Percentiles rank a stretch among this genome's conserved stretches.
phyloP scores from a whole-genome alignment of 768 basidiomycete species.

The Leccinum aurantiacum region DNA sequence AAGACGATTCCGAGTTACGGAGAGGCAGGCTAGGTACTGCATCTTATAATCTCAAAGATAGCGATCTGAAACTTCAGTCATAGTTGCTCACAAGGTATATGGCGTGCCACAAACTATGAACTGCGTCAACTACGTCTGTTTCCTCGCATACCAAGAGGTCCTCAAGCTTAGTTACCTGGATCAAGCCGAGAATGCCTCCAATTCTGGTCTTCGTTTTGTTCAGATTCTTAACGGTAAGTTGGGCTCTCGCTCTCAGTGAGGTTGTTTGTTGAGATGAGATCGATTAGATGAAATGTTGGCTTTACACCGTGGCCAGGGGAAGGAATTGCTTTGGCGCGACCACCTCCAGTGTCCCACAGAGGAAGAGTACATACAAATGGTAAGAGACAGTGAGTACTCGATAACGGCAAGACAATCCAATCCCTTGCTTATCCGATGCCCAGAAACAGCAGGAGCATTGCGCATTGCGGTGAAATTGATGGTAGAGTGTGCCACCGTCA shows the following conservation, averaged over 20 bases:
- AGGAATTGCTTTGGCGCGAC: slow-evolving; percentile 93
- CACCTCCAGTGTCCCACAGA: slow-evolving; percentile 88
- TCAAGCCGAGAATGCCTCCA: slow-evolving; percentile 3
- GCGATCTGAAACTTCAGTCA: background rate
- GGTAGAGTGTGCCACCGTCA: slow-evolving; percentile 80
- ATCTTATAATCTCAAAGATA: background rate
- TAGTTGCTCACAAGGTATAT: slow-evolving; percentile 97
- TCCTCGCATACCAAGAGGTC: slow-evolving; percentile 86
- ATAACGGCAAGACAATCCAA: background rate
- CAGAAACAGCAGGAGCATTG: slow-evolving; percentile 94
- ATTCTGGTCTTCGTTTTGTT: slow-evolving; percentile 51
- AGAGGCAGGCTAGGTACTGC: slow-evolving; percentile 77
- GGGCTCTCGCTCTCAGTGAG: background rate
- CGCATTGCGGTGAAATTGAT: slow-evolving; percentile 91
- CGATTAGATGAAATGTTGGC: slow-evolving; percentile 65
- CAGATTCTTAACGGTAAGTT: slow-evolving; percentile 69
- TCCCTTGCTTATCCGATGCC: background rate
- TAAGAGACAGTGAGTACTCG: slow-evolving; percentile 75
- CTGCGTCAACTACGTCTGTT: slow-evolving; percentile 95
- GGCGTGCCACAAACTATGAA: slow-evolving; percentile 97
- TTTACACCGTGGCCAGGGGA: slow-evolving; percentile 90
- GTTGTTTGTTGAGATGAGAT: background rate
- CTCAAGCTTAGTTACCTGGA: slow-evolving; percentile 35
- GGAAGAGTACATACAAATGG: slow-evolving; percentile 94
- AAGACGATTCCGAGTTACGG: slow-evolving; percentile 85